Percentiles rank a stretch among this genome's conserved stretches.
Evolutionary conservation across 805 yeast species (phyloP).

Genomic region (Cyberlindnera subsufficiens): DNA sequence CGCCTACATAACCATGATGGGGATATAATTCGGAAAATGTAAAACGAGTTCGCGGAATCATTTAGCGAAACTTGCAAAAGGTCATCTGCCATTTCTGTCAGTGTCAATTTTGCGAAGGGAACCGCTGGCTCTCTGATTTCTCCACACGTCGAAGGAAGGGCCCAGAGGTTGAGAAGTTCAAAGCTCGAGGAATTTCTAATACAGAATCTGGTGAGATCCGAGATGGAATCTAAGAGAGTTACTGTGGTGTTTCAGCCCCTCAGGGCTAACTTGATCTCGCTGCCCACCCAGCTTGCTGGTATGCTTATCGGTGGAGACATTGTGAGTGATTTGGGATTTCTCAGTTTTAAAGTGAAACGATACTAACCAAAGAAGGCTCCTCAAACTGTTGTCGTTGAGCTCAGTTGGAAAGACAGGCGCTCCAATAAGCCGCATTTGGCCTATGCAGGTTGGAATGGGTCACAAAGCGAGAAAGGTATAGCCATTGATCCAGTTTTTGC

Average conservation of each 20-base stretch:
- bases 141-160: no score
- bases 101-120: no score
- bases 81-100: background rate
- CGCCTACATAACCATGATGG: no score
- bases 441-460: constrained; percentile 69
- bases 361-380: constrained; percentile 26
- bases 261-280: constrained; percentile 46
- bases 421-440: constrained; percentile 20
- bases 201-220: background rate
- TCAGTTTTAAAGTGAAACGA: background rate
- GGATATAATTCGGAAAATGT: no score
- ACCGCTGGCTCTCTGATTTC: no score
- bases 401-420: constrained; percentile 26
- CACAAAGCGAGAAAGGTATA: constrained; percentile 28
- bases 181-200: no score
- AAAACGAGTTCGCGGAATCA: no score
- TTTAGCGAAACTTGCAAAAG: no score
- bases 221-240: constrained; percentile 9
- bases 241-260: constrained; percentile 28
- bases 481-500: constrained; percentile 72
- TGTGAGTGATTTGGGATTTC: constrained; percentile 24
- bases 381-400: constrained; percentile 53
- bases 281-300: constrained; percentile 44
- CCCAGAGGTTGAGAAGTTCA: no score
- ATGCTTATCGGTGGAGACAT: constrained; percentile 46